A percentile compares a stretch with the other conserved stretches of the same genome.
These are phyloP conservation scores for Penicillium nucicola DNA, from an alignment of 495 filamentous ascomycete species.

Conservation along the genomic window DNA sequence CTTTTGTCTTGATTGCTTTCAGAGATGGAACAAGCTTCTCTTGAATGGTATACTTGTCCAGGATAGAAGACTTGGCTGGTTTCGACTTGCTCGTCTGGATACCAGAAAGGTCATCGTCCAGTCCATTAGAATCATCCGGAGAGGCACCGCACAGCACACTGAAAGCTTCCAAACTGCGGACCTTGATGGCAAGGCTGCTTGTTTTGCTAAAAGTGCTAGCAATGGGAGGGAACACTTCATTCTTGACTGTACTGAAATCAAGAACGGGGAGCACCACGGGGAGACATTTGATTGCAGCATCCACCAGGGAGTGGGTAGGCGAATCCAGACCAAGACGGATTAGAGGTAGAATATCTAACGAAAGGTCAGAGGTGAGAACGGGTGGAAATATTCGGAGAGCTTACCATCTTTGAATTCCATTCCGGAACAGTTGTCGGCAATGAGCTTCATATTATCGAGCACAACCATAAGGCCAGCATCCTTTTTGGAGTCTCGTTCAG, in stretches of 20 bases:
- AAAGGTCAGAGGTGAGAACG: constrained; percentile 3
- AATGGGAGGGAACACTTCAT: constrained; percentile 89
- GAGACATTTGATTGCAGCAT: constrained; percentile 73
- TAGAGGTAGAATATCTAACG: constrained; percentile 77
- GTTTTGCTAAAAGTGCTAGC: constrained; percentile 88
- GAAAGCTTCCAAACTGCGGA: constrained; percentile 86
- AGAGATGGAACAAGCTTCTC: constrained; percentile 92
- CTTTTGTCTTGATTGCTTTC: constrained; percentile 93
- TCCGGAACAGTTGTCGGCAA: constrained; percentile 76
- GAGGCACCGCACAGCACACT: constrained; percentile 80
- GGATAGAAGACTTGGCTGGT: constrained; percentile 63
- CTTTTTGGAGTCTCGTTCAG: constrained; percentile 74
- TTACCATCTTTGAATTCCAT: constrained; percentile 91
- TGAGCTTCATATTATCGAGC: constrained; percentile 72
- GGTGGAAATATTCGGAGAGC: constrained; percentile 16
- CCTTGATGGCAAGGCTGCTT: constrained; percentile 88
- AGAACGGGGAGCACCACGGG: constrained; percentile 73
- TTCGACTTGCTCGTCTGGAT: constrained; percentile 49
- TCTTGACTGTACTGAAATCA: constrained; percentile 94
- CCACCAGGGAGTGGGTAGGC: constrained; percentile 81
- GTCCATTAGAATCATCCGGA: constrained; percentile 32
- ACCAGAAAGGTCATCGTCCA: constrained; percentile 71
- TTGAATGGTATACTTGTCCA: constrained; percentile 97
- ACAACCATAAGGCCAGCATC: constrained; percentile 90
- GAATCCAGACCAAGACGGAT: constrained; percentile 79